Percentiles rank a stretch among this genome's conserved stretches.
phyloP scores from a whole-genome alignment of 768 basidiomycete genomes.

The Phanerochaete sordida region DNA sequence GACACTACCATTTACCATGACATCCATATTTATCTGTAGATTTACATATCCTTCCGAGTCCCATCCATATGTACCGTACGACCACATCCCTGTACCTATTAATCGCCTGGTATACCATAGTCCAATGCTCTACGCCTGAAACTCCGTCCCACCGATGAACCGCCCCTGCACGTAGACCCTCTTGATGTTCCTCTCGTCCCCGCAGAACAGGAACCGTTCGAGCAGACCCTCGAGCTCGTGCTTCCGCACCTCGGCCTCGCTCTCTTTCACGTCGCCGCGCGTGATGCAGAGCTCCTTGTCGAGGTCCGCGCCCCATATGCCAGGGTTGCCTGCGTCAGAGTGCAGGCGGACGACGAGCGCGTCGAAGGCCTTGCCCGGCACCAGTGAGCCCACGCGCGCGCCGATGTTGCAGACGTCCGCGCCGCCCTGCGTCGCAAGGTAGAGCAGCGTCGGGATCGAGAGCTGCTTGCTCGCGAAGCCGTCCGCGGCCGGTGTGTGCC shows the following conservation, averaged over 20 bases:
- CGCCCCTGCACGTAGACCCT: slow-evolving; percentile 83
- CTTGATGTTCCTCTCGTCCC: slow-evolving; percentile 81
- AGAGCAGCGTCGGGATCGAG: slow-evolving; percentile 70
- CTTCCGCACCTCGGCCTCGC: slow-evolving; percentile 23
- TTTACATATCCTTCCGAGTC: not conserved
- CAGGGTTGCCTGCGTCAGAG: slow-evolving; percentile 49
- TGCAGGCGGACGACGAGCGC: slow-evolving; percentile 71
- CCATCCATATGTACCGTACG: not conserved
- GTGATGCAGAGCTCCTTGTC: slow-evolving; percentile 23
- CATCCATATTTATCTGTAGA: not conserved
- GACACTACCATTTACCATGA: not conserved
- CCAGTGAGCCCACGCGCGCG: slow-evolving; percentile 70
- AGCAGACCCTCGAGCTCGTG: slow-evolving; percentile 53
- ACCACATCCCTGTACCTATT: not conserved
- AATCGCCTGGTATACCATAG: not conserved
- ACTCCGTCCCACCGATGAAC: slow-evolving; percentile 66
- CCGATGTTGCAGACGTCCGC: slow-evolving; percentile 77
- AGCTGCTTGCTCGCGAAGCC: slow-evolving; percentile 60
- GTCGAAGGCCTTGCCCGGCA: slow-evolving; percentile 84
- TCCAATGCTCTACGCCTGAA: not conserved
- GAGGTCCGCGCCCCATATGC: slow-evolving; percentile 48
- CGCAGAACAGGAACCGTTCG: slow-evolving; percentile 84
- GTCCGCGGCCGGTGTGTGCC: not conserved
- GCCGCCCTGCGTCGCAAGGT: slow-evolving; percentile 91
- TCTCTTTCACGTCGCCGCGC: slow-evolving; percentile 11